Evolutionary conservation across 1,284 basidiomycete species (phyloP).

Genomic region (Microstroma glucosiphilum): DNA sequence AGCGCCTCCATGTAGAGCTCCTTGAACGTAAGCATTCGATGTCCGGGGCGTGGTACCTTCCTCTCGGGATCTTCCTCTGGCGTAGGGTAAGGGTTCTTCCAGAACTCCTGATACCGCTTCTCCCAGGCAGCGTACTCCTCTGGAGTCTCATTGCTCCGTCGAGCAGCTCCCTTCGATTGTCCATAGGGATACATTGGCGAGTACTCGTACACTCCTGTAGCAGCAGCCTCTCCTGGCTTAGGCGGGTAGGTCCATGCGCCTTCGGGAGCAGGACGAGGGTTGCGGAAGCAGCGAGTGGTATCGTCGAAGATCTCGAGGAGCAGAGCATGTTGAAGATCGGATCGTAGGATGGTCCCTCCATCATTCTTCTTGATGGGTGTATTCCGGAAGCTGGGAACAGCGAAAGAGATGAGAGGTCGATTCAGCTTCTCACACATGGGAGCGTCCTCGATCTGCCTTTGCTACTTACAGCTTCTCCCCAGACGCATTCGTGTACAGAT

Average conservation of each 20-base stretch:
- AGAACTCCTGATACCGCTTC: not conserved
- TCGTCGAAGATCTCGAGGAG: conserved; percentile 71
- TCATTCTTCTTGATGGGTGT: conserved; percentile 48
- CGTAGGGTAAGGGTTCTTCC: conserved; percentile 3
- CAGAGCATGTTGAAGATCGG: conserved; percentile 76
- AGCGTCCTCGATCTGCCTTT: not conserved
- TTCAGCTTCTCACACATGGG: not conserved
- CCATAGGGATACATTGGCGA: conserved; percentile 43
- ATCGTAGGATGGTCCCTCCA: conserved; percentile 39
- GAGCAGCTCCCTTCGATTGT: conserved; percentile 33
- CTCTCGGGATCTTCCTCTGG: not conserved
- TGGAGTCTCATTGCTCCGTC: conserved; percentile 34
- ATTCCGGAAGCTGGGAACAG: conserved; percentile 22
- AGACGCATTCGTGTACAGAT: conserved; percentile 1
- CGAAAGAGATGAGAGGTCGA: not conserved
- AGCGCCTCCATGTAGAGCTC: conserved; percentile 77
- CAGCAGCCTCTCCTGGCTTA: conserved; percentile 14
- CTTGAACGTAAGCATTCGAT: conserved; percentile 59
- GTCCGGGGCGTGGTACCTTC: conserved; percentile 33
- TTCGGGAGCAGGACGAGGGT: conserved; percentile 50
- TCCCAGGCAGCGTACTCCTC: conserved; percentile 15
- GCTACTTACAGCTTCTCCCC: conserved; percentile 7
- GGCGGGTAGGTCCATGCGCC: conserved; percentile 18
- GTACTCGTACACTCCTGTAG: conserved; percentile 11
- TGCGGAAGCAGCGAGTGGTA: conserved; percentile 65